phyloP scores from a whole-genome alignment of 345 rosid species.

The Populus euphratica region DNA sequence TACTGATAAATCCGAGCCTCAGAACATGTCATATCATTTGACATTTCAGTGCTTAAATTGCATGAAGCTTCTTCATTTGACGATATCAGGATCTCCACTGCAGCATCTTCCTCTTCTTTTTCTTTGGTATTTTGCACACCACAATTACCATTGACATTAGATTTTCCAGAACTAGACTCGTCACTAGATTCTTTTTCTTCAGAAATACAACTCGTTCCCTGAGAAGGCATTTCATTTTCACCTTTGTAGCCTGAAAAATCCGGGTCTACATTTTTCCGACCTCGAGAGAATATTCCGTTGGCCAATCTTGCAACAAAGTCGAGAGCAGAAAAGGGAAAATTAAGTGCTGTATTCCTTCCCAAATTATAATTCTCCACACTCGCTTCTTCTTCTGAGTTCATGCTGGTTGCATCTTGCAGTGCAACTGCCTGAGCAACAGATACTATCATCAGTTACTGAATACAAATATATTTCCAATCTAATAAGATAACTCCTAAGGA shows the following conservation, averaged over 20 bases:
- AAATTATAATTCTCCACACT: constrained; percentile 37
- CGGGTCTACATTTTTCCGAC: constrained; percentile 50
- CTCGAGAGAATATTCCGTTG: constrained; percentile 74
- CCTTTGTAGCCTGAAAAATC: constrained; percentile 39
- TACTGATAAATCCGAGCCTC: constrained; percentile 36
- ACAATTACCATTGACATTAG: constrained; percentile 30
- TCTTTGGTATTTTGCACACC: constrained; percentile 31
- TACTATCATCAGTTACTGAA: constrained; percentile 17
- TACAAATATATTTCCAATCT: constrained; percentile 5
- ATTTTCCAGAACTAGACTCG: constrained; percentile 44
- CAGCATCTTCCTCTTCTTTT: constrained; percentile 31
- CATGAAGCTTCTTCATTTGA: constrained; percentile 30
- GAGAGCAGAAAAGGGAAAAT: constrained; percentile 85
- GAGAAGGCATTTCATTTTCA: constrained; percentile 41
- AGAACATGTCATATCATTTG: constrained; percentile 28
- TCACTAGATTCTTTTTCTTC: constrained; percentile 38
- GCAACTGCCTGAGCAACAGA: constrained; percentile 49
- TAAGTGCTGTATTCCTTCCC: constrained; percentile 65
- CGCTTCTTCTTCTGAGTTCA: constrained; percentile 43
- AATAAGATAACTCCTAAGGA: not conserved
- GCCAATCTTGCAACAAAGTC: constrained; percentile 83
- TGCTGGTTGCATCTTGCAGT: constrained; percentile 28
- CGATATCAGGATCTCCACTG: constrained; percentile 25
- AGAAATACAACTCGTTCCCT: constrained; percentile 24
- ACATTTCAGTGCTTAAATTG: constrained; percentile 35